These are phyloP conservation scores for Jasminum sambac DNA, from an alignment of 257 asterid genomes.

Conservation along the genomic window DNA sequence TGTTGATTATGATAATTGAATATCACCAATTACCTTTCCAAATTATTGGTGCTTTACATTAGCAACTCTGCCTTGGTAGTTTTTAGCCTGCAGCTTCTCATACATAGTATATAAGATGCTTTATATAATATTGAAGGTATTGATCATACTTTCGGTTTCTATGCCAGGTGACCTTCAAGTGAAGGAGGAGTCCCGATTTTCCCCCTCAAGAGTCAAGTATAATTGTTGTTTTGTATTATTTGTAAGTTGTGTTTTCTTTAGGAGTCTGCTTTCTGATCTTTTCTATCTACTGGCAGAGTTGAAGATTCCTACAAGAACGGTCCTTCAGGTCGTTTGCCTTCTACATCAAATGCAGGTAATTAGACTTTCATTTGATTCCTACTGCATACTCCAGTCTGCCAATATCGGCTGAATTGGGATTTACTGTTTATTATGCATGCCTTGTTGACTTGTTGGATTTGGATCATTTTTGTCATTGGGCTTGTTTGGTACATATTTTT, in stretches of 20 bases:
- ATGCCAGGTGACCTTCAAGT: conserved; percentile 63
- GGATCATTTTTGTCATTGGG: neutral
- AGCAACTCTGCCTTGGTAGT: neutral
- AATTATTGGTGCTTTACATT: neutral
- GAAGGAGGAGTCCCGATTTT: conserved; percentile 62
- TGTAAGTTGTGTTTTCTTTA: conserved; percentile 23
- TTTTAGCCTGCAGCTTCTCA: conserved; percentile 5
- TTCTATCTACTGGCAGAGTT: conserved; percentile 44
- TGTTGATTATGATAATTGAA: neutral
- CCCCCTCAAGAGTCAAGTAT: conserved; percentile 78
- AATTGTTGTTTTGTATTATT: conserved; percentile 22
- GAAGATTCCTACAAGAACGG: conserved; percentile 72
- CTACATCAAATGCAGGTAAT: conserved; percentile 58
- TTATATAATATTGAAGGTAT: conserved; percentile 9
- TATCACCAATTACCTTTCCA: neutral
- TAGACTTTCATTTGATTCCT: conserved; percentile 14
- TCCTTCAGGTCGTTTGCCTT: conserved; percentile 61
- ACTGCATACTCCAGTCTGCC: neutral
- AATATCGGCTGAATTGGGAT: conserved; percentile 16
- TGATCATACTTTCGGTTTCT: conserved; percentile 33
- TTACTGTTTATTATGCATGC: conserved; percentile 12
- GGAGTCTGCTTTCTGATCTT: conserved; percentile 26
- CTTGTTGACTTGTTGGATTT: neutral
- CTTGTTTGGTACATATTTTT: no score
- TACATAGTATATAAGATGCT: neutral